Evolutionary conservation across 768 basidiomycete species (phyloP).

Genomic region (Lentinula guzmanii): DNA sequence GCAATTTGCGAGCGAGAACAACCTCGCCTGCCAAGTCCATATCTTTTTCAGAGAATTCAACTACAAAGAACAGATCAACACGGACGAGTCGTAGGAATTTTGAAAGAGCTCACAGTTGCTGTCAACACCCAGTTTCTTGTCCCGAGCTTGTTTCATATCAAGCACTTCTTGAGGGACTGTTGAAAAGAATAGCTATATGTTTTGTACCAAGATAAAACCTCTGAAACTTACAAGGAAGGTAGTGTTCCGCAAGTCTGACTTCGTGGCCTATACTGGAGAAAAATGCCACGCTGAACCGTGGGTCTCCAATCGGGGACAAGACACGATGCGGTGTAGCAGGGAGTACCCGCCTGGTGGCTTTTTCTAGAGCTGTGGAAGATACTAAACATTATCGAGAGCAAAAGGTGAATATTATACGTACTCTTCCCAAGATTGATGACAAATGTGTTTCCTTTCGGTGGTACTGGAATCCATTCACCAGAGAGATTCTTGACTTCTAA

Average conservation of each 20-base stretch:
- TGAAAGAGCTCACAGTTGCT: conserved; percentile 35
- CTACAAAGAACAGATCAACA: conserved; percentile 16
- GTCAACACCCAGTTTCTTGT: conserved; percentile 22
- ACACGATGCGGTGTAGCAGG: conserved; percentile 43
- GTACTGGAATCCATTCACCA: conserved; percentile 52
- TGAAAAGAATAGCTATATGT: conserved; percentile 3
- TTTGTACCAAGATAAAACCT: background rate
- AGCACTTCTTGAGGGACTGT: conserved; percentile 43
- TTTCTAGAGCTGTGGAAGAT: conserved; percentile 38
- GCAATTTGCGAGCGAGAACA: conserved; percentile 45
- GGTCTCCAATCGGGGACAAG: conserved; percentile 35
- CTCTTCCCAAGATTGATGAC: conserved; percentile 57
- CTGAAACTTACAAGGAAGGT: background rate
- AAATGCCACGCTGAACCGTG: conserved; percentile 54
- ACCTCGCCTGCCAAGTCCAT: conserved; percentile 42
- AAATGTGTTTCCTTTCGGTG: conserved; percentile 47
- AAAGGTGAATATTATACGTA: conserved; percentile 6
- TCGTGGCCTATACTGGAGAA: conserved; percentile 46
- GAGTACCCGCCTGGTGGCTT: conserved; percentile 47
- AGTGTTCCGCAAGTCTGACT: conserved; percentile 30
- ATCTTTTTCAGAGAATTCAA: conserved; percentile 46
- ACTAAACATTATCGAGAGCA: background rate
- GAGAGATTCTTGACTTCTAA: conserved; percentile 52
- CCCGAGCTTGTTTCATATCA: conserved; percentile 36
- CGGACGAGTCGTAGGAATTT: background rate